Percentiles rank a stretch among this genome's conserved stretches.
phyloP scores from a whole-genome alignment of 495 filamentous ascomycete genomes.

The Daldinia vernicosa region DNA sequence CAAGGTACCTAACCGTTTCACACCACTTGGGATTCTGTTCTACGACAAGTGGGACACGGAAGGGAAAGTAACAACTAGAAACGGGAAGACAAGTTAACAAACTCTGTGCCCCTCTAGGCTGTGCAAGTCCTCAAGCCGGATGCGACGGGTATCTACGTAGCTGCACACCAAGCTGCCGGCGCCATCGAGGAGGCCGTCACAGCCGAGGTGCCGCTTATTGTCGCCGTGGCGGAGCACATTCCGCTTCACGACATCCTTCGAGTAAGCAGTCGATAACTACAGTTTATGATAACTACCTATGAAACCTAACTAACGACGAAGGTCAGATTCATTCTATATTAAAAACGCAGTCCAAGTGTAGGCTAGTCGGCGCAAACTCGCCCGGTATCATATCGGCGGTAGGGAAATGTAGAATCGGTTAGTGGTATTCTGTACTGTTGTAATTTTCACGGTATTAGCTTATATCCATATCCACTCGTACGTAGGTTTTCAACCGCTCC shows the following conservation, averaged over 20 bases:
- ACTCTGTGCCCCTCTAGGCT: constrained; percentile 58
- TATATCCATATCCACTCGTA: constrained; percentile 9
- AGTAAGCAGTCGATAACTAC: constrained; percentile 56
- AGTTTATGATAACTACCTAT: no score
- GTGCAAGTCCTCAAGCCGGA: constrained; percentile 80
- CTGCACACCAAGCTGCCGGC: constrained; percentile 75
- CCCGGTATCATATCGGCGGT: constrained; percentile 88
- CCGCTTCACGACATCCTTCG: constrained; percentile 85
- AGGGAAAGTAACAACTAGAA: background rate
- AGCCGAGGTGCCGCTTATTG: constrained; percentile 85
- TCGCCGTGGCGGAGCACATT: constrained; percentile 92
- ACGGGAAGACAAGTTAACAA: background rate
- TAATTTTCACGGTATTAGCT: background rate
- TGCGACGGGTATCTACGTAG: constrained; percentile 87
- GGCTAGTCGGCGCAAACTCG: constrained; percentile 85
- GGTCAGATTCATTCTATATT: constrained; percentile 75
- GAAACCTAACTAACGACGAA: background rate
- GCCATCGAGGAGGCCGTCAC: constrained; percentile 92
- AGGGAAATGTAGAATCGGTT: constrained; percentile 79
- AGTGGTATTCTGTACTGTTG: background rate
- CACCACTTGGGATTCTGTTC: background rate
- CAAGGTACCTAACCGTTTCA: constrained; percentile 58
- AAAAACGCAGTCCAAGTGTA: constrained; percentile 78
- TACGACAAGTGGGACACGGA: background rate
- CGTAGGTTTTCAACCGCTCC: constrained; percentile 78